phyloP scores from a whole-genome alignment of 2,329 filamentous ascomycete species.

The Cercospora janseana region DNA sequence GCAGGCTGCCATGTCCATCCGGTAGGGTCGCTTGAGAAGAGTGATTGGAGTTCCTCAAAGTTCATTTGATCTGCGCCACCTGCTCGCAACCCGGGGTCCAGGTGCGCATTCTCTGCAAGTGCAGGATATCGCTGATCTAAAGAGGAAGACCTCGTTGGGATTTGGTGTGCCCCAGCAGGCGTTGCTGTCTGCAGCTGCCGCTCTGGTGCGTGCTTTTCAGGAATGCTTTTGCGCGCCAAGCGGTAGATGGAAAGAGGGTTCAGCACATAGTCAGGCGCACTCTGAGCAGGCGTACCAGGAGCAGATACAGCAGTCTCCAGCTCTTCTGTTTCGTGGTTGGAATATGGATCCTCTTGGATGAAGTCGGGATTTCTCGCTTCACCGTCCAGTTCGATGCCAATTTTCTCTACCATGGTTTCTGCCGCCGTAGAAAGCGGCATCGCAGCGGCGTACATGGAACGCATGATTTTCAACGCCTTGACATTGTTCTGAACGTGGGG shows the following conservation, averaged over 20 bases:
- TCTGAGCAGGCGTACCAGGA: constrained; percentile 28
- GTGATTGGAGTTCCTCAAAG: constrained; percentile 28
- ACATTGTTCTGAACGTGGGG: constrained; percentile 28
- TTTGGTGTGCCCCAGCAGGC: background rate
- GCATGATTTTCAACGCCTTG: constrained; percentile 29
- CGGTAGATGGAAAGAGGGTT: constrained; percentile 30
- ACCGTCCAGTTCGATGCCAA: constrained; percentile 24
- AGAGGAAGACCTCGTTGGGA: background rate
- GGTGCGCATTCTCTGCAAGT: constrained; percentile 17
- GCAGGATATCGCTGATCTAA: constrained; percentile 13
- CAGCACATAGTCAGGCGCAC: constrained; percentile 29
- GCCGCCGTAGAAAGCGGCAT: constrained; percentile 26
- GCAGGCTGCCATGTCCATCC: constrained; percentile 31
- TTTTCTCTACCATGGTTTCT: constrained; percentile 29
- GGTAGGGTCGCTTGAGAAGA: constrained; percentile 30
- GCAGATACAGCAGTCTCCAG: constrained; percentile 16
- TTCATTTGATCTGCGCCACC: constrained; percentile 22
- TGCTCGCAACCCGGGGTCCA: constrained; percentile 17
- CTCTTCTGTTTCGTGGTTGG: constrained; percentile 25
- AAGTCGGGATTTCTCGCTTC: constrained; percentile 21
- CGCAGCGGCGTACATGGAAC: constrained; percentile 28
- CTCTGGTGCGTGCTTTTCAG: constrained; percentile 30
- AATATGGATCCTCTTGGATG: constrained; percentile 29
- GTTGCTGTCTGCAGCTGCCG: constrained; percentile 16
- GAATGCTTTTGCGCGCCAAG: constrained; percentile 27